phyloP scores from a whole-genome alignment of 352 stramenopile genomes.

The Aphanomyces astaci region DNA sequence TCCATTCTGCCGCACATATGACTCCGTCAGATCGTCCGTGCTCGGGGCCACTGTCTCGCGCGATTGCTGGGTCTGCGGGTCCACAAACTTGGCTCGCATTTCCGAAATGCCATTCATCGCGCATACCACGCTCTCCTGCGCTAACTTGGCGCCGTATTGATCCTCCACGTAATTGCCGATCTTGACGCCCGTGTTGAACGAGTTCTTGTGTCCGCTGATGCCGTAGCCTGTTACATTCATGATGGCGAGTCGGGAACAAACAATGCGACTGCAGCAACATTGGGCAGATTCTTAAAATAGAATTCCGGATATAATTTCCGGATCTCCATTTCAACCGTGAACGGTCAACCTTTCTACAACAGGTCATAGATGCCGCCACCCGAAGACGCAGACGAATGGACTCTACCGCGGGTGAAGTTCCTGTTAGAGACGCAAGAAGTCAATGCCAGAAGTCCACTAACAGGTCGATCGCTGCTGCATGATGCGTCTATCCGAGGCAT shows the following conservation, averaged over 20 bases:
- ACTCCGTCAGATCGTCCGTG: slow-evolving; percentile 43
- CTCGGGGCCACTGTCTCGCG: slow-evolving; percentile 35
- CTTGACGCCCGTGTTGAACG: slow-evolving; percentile 62
- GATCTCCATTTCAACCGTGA: not conserved
- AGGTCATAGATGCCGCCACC: too few relatives aligned
- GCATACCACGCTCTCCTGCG: slow-evolving; percentile 30
- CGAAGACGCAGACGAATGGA: not conserved
- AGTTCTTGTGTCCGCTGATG: slow-evolving; percentile 79
- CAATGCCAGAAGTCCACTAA: slow-evolving; percentile 33
- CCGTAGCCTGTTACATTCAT: slow-evolving; percentile 39
- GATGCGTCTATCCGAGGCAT: slow-evolving; percentile 47
- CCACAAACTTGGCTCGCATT: slow-evolving; percentile 43
- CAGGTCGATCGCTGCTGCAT: slow-evolving; percentile 50
- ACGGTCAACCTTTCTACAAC: too few relatives aligned
- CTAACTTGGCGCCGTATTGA: slow-evolving; percentile 48
- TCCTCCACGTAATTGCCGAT: slow-evolving; percentile 81
- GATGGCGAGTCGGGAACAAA: not conserved
- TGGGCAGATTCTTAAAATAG: not conserved
- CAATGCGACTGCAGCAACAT: not conserved
- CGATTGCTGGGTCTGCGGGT: slow-evolving; percentile 45
- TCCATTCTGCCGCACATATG: slow-evolving; percentile 43
- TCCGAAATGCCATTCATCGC: slow-evolving; percentile 44
- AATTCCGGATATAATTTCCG: not conserved
- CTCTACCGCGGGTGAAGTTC: not conserved
- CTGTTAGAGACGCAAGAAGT: slow-evolving; percentile 19